phyloP scores from a whole-genome alignment of 306 rosid species.

The Inga oerstediana region DNA sequence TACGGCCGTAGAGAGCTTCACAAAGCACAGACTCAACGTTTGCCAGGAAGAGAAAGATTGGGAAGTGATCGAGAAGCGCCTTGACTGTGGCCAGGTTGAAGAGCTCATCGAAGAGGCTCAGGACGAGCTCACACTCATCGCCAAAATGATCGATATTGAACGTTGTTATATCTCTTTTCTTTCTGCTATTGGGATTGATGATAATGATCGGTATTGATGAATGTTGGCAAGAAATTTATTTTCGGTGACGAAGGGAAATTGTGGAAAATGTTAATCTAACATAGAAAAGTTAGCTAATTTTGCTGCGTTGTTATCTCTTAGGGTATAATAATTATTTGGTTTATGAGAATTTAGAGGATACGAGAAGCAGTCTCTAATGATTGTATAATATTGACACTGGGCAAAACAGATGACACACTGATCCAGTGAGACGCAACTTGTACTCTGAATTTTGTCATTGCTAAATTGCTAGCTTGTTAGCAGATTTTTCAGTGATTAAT shows the following conservation, averaged over 20 bases:
- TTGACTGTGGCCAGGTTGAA: constrained; percentile 79
- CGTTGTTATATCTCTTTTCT: neutral
- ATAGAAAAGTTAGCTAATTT: neutral
- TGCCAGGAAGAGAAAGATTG: constrained; percentile 82
- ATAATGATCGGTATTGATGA: neutral
- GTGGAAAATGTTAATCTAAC: no score
- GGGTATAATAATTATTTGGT: neutral
- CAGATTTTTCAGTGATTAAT: no score
- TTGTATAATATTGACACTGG: no score
- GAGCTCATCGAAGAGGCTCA: constrained; percentile 44
- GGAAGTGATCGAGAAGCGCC: constrained; percentile 70
- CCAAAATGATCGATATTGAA: constrained; percentile 67
- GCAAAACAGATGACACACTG: no score
- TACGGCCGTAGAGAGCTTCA: constrained; percentile 89
- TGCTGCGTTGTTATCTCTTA: neutral
- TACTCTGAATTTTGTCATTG: no score
- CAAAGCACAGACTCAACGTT: constrained; percentile 68
- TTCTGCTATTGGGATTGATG: neutral
- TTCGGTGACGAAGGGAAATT: no score
- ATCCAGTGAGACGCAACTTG: no score
- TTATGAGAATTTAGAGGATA: neutral
- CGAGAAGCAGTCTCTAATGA: no score
- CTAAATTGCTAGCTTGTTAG: no score
- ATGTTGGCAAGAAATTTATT: constrained; percentile 12
- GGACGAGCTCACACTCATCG: constrained; percentile 84